phyloP scores from a whole-genome alignment of 768 basidiomycete genomes.

The Paxillus involutus region DNA sequence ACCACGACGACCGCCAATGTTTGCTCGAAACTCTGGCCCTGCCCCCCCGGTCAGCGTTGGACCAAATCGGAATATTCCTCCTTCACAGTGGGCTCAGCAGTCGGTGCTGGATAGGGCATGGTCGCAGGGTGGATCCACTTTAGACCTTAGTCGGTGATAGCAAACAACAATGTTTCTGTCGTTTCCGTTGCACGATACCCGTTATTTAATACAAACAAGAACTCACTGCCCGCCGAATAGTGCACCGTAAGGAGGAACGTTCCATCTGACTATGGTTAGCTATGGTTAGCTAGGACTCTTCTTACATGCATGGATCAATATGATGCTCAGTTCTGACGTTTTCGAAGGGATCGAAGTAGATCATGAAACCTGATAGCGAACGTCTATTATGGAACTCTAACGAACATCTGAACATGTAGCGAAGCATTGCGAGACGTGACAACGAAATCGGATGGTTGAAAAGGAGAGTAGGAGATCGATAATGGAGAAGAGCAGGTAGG shows the following conservation, averaged over 20 bases:
- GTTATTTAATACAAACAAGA: neutral
- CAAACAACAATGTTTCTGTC: neutral
- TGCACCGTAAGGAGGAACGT: neutral
- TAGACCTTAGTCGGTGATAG: conserved; percentile 40
- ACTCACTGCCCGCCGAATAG: neutral
- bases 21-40: conserved; percentile 37
- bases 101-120: conserved; percentile 44
- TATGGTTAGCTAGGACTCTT: too few relatives aligned
- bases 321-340: too few relatives aligned
- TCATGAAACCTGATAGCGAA: neutral
- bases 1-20: conserved; percentile 59
- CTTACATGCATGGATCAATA: too few relatives aligned
- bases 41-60: conserved; percentile 34
- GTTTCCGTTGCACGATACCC: too few relatives aligned
- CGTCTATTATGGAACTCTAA: conserved; percentile 19
- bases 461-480: neutral
- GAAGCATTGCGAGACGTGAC: neutral
- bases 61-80: conserved; percentile 38
- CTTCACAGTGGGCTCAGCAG: conserved; percentile 41
- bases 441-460: neutral
- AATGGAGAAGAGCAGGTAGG: neutral
- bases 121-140: conserved; percentile 37
- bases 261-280: too few relatives aligned
- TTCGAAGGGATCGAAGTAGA: too few relatives aligned
- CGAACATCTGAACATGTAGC: neutral